Conservation (phyloP, 345 rosid genomes). For the Eucalyptus decipiens region DNA sequence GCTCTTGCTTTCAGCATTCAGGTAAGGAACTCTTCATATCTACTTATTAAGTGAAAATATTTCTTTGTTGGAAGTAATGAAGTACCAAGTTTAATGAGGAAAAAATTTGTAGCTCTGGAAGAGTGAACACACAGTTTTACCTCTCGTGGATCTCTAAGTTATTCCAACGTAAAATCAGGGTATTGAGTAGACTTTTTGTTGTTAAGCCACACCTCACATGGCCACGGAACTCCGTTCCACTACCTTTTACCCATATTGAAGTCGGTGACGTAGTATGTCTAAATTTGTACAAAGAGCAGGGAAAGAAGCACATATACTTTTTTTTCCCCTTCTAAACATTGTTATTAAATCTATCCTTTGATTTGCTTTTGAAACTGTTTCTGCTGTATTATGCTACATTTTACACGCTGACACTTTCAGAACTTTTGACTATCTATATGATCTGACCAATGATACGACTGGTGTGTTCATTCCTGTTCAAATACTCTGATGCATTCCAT, state of each 20-base stretch:
- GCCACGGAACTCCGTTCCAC: neutral
- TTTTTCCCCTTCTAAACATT: neutral
- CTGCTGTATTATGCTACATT: neutral
- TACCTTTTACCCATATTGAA: neutral
- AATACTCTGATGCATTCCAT: conserved; percentile 51
- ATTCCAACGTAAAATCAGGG: neutral
- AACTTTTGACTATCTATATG: conserved; percentile 27
- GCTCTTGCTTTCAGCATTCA: conserved; percentile 48
- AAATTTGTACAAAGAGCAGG: neutral
- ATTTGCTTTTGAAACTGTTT: neutral
- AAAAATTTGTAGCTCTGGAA: neutral
- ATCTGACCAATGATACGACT: conserved; percentile 39
- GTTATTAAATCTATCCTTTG: neutral
- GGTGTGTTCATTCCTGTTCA: conserved; percentile 50
- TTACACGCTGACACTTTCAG: neutral
- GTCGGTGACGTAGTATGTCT: neutral
- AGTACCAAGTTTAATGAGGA: neutral
- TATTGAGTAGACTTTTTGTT: neutral
- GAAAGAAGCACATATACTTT: neutral
- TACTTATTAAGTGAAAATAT: too few relatives aligned
- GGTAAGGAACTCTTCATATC: neutral
- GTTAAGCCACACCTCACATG: neutral
- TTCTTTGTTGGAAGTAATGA: neutral
- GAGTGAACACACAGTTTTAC: neutral
- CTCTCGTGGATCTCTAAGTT: neutral